Evolutionary conservation across 148 eudicot genomes (phyloP).

Genomic region (Talinum fruticosum): DNA sequence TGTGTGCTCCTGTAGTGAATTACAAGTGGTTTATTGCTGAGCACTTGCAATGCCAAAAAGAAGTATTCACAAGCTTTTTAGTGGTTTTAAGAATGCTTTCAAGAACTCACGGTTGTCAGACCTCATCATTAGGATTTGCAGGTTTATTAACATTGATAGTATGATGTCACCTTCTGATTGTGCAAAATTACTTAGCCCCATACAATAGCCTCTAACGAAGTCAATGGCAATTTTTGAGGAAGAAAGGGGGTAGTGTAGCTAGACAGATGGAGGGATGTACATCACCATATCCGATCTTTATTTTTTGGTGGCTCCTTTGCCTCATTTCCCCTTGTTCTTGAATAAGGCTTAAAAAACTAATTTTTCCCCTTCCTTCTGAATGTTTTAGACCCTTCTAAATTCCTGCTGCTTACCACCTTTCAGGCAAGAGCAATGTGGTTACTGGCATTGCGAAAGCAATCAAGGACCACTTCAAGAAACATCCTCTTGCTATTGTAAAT

Average conservation of each 20-base stretch:
- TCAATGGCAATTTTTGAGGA: background rate
- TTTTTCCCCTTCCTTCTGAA: background rate
- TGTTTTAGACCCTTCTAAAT: background rate
- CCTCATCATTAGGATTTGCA: background rate
- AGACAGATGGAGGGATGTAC: background rate
- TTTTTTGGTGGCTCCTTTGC: background rate
- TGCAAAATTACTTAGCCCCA: background rate
- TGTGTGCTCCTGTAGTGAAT: background rate
- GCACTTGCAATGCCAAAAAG: background rate
- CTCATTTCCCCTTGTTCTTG: background rate
- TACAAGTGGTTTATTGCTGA: background rate
- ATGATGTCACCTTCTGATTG: background rate
- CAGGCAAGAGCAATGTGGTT: slow-evolving; percentile 80
- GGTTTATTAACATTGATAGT: background rate
- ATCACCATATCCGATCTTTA: background rate
- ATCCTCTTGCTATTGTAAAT: slow-evolving; percentile 88
- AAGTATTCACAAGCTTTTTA: background rate
- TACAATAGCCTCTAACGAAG: background rate
- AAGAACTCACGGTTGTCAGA: background rate
- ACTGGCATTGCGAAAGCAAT: slow-evolving; percentile 83
- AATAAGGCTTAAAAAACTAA: background rate
- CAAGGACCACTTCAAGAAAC: slow-evolving; percentile 71
- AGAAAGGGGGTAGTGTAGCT: background rate
- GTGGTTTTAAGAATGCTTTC: background rate
- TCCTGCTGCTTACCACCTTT: slow-evolving; percentile 12